Conservation (phyloP, 1,284 basidiomycete genomes). For the Microbotryum violaceum region DNA sequence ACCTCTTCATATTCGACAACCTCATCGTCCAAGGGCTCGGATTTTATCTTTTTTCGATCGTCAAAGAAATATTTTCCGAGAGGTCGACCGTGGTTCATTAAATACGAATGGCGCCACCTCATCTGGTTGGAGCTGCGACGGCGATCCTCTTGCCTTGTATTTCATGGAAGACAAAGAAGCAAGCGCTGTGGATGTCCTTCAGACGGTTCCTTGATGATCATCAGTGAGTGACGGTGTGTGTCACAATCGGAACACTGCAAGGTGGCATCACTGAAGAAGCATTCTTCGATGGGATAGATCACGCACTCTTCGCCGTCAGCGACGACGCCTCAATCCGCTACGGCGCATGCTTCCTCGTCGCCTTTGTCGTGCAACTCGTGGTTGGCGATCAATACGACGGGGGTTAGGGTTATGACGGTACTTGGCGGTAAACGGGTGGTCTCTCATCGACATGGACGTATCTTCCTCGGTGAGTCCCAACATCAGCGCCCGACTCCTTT, state of each 20-base stretch:
- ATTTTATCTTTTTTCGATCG: conserved; percentile 39
- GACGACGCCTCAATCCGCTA: too few relatives aligned
- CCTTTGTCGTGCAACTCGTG: conserved; percentile 23
- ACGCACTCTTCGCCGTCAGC: too few relatives aligned
- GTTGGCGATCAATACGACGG: conserved; percentile 34
- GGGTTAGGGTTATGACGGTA: too few relatives aligned
- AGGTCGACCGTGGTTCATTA: conserved; percentile 38
- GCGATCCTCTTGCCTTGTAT: conserved; percentile 31
- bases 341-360: too few relatives aligned
- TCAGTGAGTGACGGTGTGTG: background rate
- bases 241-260: too few relatives aligned
- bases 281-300: too few relatives aligned
- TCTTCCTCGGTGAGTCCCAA: conserved; percentile 13
- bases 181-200: conserved; percentile 35
- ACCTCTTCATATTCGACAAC: conserved; percentile 43
- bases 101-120: conserved; percentile 41
- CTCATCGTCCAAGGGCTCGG: conserved; percentile 38
- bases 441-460: conserved; percentile 37
- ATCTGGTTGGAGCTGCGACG: conserved; percentile 34
- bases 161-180: conserved; percentile 37
- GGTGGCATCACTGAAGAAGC: too few relatives aligned
- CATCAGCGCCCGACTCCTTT: too few relatives aligned
- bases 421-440: conserved; percentile 38
- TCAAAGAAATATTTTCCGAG: conserved; percentile 40
- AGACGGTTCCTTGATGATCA: conserved; percentile 37